Evolutionary conservation across 148 eudicot genomes (phyloP).

Genomic region (Rhododendron henanense): DNA sequence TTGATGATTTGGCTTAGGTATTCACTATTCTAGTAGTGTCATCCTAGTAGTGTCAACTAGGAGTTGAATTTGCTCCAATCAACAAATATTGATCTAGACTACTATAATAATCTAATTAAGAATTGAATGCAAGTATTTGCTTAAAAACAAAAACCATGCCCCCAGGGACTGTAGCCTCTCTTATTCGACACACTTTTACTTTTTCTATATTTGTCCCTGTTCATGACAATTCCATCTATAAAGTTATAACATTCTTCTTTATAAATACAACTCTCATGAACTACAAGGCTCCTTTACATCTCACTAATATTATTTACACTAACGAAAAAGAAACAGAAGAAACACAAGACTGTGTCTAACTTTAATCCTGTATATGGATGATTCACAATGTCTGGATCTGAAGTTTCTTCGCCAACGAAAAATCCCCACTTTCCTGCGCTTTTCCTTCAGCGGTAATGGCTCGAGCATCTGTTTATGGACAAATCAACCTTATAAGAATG

Average conservation of each 20-base stretch:
- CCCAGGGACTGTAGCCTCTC: no score
- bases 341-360: not conserved
- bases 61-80: no score
- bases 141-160: not conserved
- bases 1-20: no score
- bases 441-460: not conserved
- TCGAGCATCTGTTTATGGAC: not conserved
- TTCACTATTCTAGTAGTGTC: no score
- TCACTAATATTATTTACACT: constrained; percentile 9
- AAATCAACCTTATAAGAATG: not conserved
- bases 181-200: not conserved
- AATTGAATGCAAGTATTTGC: no score
- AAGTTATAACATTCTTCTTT: not conserved
- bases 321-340: not conserved
- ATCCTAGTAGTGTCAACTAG: no score
- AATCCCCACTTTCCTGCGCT: not conserved
- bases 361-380: not conserved
- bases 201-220: not conserved
- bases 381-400: not conserved
- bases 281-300: constrained; percentile 5
- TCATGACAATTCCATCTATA: not conserved
- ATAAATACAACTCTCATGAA: not conserved
- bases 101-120: no score
- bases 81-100: no score
- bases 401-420: not conserved